Base-by-base conservation (phyloP, 2,329 filamentous ascomycete genomes). In the Fusarium duplospermum region DNA sequence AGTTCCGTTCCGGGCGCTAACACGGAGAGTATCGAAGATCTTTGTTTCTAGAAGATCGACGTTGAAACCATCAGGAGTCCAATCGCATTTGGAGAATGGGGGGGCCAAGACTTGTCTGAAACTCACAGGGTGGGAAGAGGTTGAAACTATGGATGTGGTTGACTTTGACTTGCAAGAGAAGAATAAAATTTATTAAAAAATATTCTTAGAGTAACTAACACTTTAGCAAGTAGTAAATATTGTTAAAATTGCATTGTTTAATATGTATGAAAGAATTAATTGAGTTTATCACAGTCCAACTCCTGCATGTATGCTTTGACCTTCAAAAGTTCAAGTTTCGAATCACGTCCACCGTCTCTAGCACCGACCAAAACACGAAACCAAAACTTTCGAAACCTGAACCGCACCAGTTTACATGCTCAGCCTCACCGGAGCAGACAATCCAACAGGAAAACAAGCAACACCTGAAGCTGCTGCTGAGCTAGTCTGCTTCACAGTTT, bases 401-500 rank as follows among this genome's bases (percentile, higher is more conserved):
- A 29, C 62, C 58, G 59, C 66, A 69, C 66, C 62, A 57, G 54
- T 5, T 14, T 8, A 18, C 14, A 14, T 60, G 29, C 64, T 69
- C 62, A 64, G 69, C 67, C 66, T 61, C 45, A 24, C 35, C 56
- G 33, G 33, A 35, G 33, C 58, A 14, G 11, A 10, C 18, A 22
- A 42, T 6, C 5, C 20, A 18, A 20, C 18, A 29, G 9, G 20
- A 33, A 11, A 35, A 35, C 24, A 24, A 47, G n/a, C n/a, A 29
- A 9, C 24, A 61, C 58, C 58, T 61, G 58, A 61, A 61, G 58
- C 58, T 61, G 58, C 4, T 61, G 58, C 58, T 60, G 24, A 7
- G 50, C 11, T 54, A 54, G 50, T 20, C 10, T 54, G 50, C 27
- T 33, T 54, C 50, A 54, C 27, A 54, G 50, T 6, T 52, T 24